Base-by-base conservation (phyloP, 345 rosid species). In the Eucalyptus regnans region DNA sequence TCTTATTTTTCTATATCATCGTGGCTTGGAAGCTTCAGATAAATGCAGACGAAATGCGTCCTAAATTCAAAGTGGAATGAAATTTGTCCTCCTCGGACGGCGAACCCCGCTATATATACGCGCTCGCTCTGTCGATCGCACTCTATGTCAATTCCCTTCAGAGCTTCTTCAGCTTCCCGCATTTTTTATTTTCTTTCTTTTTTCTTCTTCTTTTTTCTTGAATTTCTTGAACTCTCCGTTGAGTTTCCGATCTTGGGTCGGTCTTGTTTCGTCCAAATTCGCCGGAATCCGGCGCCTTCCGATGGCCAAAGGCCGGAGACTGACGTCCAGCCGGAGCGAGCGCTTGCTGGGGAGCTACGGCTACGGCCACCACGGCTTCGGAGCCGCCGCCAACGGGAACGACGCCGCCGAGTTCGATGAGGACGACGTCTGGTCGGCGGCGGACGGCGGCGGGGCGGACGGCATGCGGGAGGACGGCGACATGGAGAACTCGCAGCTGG, bases 351-450 rank as follows among this genome's bases (percentile, higher is more conserved):
- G 96, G 2, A 91, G 93, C 86, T 93, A 91, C 86, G 68, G 91
- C 58, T 89, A 87, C 76, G 89, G 91, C 46, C 87, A 91, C 54
- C 62, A 56, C 29, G 89, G 90, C 84, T 90, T 90, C 33, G 91
- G 52, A 37, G 50, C 48, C 46, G 33, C 52, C 46, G 62, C 62
- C 62, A 56, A 80, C 87, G 91, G 86, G 33, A 49, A 33, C 15
- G 93, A 90, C 13, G 89, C 50, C 22, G 54, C 95, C 33, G 99
- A 97, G 89, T 94, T 96, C 49, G 93, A 93, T 4, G 99, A 97
- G 90, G 99, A 95, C 9, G 99, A 96, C 49, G 93, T 97, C 9
- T 96, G 99, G 99, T 94, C 96, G n/a, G 91, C 92, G 90, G 96
- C 91, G 27, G 95, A 92, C 27, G 92, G 62, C 88, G 89, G 87